Evolutionary conservation across 2,329 filamentous ascomycete genomes (phyloP), one percentile per base, ranked within the genome.

Genomic region (Sporothrix dimorphospora): DNA sequence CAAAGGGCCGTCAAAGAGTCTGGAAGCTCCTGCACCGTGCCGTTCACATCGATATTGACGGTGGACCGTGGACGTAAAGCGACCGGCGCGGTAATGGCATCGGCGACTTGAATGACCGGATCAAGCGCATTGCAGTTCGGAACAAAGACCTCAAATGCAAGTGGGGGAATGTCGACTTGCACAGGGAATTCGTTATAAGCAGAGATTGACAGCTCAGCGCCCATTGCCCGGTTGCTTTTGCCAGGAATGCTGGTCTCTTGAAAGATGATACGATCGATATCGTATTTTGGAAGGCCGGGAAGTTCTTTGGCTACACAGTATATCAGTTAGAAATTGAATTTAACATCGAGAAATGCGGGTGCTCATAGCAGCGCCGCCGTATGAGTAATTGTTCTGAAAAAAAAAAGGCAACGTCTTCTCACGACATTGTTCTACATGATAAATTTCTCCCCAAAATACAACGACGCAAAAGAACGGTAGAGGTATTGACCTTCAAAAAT

Each of bases 61-160:
- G 92, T 86, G 4, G 88, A 83, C 47, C 89, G 87, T 30, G 95
- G 92, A 69, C 88, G 83, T 14, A 98, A 86, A 47, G 89, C 81
- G 45, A 97, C 83, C 51, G 85, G 82, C 21, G 87, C 85, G 0
- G 93, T 97, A 21, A 85, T 85, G 8, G 93, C 94, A 77, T 92
- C 89, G 3, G 93, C 94, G 71, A 98, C 87, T 75, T 89, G 85
- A 77, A 99, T 96, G 74, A 90, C 89, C 3, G 91, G 87, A 71
- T 96, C 90, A 27, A 88, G 83, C 4, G 87, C 84, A 34, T 87
- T 85, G 81, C 96, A 99, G 74, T 94, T 94, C 57, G 93, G 91
- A 6, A 98, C 90, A 63, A 97, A 84, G 40, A 98, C 89, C 74
- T 94, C 90, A 78, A 98, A 98, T 0, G 89, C 90, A 72, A 98